Evolutionary conservation across 2,329 filamentous ascomycete species (phyloP).

Genomic region (Fusarium sp.): DNA sequence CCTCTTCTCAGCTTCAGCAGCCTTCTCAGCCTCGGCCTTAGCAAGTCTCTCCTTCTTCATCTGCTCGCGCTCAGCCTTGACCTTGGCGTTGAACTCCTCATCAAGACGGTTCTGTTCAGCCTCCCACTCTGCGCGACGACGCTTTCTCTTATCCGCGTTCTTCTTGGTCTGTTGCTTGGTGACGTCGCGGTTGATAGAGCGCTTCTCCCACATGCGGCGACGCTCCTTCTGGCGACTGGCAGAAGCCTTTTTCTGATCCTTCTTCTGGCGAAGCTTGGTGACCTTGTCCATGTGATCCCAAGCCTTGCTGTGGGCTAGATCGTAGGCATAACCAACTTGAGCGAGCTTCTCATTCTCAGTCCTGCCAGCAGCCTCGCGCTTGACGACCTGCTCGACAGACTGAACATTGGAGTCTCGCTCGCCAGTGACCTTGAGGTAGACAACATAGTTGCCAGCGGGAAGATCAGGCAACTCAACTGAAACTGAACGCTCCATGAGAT

Average conservation of each 20-base stretch:
- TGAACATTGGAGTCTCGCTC: conserved; percentile 54
- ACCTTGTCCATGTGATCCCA: conserved; percentile 61
- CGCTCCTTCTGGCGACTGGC: conserved; percentile 57
- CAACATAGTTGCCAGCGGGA: conserved; percentile 64
- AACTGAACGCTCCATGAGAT: conserved; percentile 66
- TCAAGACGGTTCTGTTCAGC: conserved; percentile 41
- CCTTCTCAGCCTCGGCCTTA: conserved; percentile 22
- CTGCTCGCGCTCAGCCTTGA: conserved; percentile 25
- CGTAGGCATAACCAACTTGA: conserved; percentile 67
- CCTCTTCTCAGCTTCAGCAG: conserved; percentile 32
- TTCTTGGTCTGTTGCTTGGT: conserved; percentile 54
- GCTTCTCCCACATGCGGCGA: conserved; percentile 60
- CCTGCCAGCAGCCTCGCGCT: conserved; percentile 58
- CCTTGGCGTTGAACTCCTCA: conserved; percentile 44
- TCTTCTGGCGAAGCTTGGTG: conserved; percentile 59
- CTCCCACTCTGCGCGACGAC: conserved; percentile 42
- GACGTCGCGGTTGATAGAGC: conserved; percentile 56
- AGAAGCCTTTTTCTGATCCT: conserved; percentile 60
- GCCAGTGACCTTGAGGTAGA: conserved; percentile 66
- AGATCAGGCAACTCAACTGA: conserved; percentile 67
- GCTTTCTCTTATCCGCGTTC: conserved; percentile 49
- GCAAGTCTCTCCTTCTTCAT: conserved; percentile 32
- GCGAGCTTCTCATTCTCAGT: conserved; percentile 67
- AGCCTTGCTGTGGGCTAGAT: conserved; percentile 69
- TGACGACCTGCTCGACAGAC: conserved; percentile 67